These are phyloP conservation scores for Candida sakaeoensis DNA, from an alignment of 805 yeast genomes.

Conservation along the genomic window DNA sequence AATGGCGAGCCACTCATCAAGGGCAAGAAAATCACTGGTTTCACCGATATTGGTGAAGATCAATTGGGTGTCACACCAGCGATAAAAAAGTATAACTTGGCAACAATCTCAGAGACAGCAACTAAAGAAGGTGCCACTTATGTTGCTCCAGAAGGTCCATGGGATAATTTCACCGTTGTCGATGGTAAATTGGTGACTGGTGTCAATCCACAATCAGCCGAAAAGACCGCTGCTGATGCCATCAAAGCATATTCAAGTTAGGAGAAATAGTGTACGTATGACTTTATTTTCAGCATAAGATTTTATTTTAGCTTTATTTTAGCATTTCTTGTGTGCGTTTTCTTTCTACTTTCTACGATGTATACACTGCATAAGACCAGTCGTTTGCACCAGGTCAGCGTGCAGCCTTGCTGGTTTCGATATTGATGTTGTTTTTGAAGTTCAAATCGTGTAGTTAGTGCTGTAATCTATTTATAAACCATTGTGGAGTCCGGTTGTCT, in stretches of 20 bases:
- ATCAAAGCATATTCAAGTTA: slow-evolving; percentile 13
- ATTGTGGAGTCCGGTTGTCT: too few relatives aligned
- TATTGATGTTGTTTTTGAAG: too few relatives aligned
- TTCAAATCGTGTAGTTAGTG: too few relatives aligned
- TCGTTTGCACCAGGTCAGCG: too few relatives aligned
- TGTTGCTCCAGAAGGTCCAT: slow-evolving; percentile 47
- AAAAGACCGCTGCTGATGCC: slow-evolving; percentile 44
- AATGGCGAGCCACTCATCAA: slow-evolving; percentile 42
- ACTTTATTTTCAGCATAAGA: too few relatives aligned
- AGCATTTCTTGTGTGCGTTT: too few relatives aligned
- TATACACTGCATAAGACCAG: too few relatives aligned
- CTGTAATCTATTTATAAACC: too few relatives aligned
- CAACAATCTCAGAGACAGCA: slow-evolving; percentile 37
- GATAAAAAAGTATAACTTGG: slow-evolving; percentile 21
- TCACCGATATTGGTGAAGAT: slow-evolving; percentile 53
- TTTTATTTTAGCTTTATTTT: too few relatives aligned
- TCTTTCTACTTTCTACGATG: too few relatives aligned
- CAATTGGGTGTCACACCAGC: slow-evolving; percentile 17
- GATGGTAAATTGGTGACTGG: slow-evolving; percentile 67
- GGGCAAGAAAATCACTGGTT: slow-evolving; percentile 59
- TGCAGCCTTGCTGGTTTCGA: too few relatives aligned
- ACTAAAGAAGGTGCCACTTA: slow-evolving; percentile 41
- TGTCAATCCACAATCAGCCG: slow-evolving; percentile 58
- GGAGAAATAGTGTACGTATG: too few relatives aligned
- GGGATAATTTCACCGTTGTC: slow-evolving; percentile 45